Conservation (phyloP, 768 basidiomycete species). For the Naematelia aurantialba region DNA sequence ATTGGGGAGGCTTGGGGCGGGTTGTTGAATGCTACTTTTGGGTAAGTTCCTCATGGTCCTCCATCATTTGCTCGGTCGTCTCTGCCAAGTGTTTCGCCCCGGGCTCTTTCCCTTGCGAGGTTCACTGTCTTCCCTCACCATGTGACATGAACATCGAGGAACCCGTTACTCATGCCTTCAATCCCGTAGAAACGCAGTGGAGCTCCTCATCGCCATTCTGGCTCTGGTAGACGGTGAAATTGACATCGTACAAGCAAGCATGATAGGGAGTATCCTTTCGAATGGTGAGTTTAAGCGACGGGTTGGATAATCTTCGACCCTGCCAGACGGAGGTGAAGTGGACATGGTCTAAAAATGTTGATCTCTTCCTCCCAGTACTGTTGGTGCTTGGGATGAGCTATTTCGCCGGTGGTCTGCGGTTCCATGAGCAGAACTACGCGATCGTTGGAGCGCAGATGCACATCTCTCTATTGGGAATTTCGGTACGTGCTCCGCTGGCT, state of each 20-base stretch:
- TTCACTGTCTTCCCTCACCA: too few species aligned
- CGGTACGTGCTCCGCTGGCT: too few species aligned
- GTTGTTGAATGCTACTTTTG: slow-evolving; percentile 54
- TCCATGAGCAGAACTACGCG: slow-evolving; percentile 58
- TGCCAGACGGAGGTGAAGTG: too few species aligned
- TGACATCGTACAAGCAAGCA: slow-evolving; percentile 58
- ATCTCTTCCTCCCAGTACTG: slow-evolving; percentile 22
- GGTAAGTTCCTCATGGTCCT: slow-evolving; percentile 22
- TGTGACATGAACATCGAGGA: too few species aligned
- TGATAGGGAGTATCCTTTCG: slow-evolving; percentile 57
- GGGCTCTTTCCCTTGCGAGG: too few species aligned
- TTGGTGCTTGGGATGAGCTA: slow-evolving; percentile 50
- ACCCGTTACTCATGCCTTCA: too few species aligned
- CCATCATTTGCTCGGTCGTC: too few species aligned
- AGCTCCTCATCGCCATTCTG: slow-evolving; percentile 55
- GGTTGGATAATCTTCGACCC: not conserved
- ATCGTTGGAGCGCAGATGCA: slow-evolving; percentile 55
- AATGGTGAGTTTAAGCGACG: slow-evolving; percentile 35
- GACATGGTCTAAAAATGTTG: slow-evolving; percentile 13
- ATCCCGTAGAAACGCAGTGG: slow-evolving; percentile 57
- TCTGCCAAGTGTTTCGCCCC: too few species aligned
- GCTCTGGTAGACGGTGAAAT: slow-evolving; percentile 52
- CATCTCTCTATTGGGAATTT: slow-evolving; percentile 48
- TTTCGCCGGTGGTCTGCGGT: slow-evolving; percentile 54
- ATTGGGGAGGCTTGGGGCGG: slow-evolving; percentile 52